Evolutionary conservation across 306 rosid genomes (phyloP), one percentile per base, ranked within the genome.

Genomic region (Medicago truncatula): DNA sequence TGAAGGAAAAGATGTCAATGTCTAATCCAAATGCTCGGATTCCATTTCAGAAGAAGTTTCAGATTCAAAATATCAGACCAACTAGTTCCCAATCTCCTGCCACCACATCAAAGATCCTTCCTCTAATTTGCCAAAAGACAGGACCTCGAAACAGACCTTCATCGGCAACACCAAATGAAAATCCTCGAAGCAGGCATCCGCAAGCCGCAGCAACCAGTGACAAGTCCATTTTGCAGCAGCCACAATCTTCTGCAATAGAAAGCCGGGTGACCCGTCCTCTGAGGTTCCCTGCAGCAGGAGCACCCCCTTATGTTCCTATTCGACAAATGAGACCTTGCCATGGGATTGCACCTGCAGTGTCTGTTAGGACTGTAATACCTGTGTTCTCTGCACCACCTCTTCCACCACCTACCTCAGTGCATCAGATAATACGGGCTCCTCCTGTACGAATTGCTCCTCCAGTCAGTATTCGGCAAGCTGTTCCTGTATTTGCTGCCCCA

Each of bases 31-130:
- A 90, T 78, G 83, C 91, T 56, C 87, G 85, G 31, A 85, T 89
- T 81, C 89, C 91, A 34, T 92, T 95, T 67, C 96, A 92, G 9
- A 89, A 56, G 79, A 92, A 78, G 79, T 90, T 90, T 81, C 91
- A 90, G 52, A 56, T 81, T 82, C 93, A 86, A 67, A 84, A 78
- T 80, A 85, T 87, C 34, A 87, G 97, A 82, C 90, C 97, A 74
- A 77, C 95, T n/a, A 89, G 96, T 80, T 89, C 93, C 11, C 99
- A 88, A 75, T 85, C 78, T 7, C 87, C 83, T 4, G 85, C 82
- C 23, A 84, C 91, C 57, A 89, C 89, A 41, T 95, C 99, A 38
- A 95, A 92, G 84, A 92, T 95, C 82, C 97, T 95, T 74, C 99
- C 98, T 60, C 78, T 96, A 65, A 90, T 96, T 74, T 92, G 92